Base-by-base conservation (phyloP, 306 rosid genomes). In the Myrica gale region DNA sequence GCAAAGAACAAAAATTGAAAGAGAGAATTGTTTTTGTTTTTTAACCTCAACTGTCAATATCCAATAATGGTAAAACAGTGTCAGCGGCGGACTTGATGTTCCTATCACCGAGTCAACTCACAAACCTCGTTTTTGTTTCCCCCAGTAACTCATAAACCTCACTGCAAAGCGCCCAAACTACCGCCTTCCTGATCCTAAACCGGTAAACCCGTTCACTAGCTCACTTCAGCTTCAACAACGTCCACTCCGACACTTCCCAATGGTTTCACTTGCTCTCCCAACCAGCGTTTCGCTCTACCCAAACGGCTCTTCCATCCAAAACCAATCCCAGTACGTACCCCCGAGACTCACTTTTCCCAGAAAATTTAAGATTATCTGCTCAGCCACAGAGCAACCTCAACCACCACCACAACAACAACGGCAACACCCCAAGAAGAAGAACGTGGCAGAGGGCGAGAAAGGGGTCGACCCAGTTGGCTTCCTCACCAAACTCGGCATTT, bases 391-490 rank as follows among this genome's bases (percentile, higher is more conserved):
- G 73, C 91, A 84, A 55, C 86, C 94, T 8, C 71, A 81, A n/a
- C 88, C 51, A 19, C 80, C 56, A 51, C 75, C 76, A 62, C 78
- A 66, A 51, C 21, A 69, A 20, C 84, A 48, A 62, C 84, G 51
- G 13, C 78, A 73, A 7, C 74, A 58, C 20, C 57, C 51, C 7
- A 80, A 81, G 79, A 81, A 79, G 58, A 81, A 79, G 63, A 72
- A 26, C 51, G 79, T 41, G 5, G 26, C 84, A 0, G 97, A 87
- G 68, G 84, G 43, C 19, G 95, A 87, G 44, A 90, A 86, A 76
- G 95, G 97, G 48, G 71, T 79, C 11, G 92, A 90, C 88, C 96
- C 97, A 21, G 97, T 84, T 74, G 97, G 97, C 8, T 92, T 95
- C 79, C 96, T 95, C 23, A 82, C 87, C 65, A 89, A 88, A 84